Evolutionary conservation across 176 grass and related monocot genomes (phyloP), one percentile per base, ranked within the genome.

Genomic region (Luzula sylvatica): DNA sequence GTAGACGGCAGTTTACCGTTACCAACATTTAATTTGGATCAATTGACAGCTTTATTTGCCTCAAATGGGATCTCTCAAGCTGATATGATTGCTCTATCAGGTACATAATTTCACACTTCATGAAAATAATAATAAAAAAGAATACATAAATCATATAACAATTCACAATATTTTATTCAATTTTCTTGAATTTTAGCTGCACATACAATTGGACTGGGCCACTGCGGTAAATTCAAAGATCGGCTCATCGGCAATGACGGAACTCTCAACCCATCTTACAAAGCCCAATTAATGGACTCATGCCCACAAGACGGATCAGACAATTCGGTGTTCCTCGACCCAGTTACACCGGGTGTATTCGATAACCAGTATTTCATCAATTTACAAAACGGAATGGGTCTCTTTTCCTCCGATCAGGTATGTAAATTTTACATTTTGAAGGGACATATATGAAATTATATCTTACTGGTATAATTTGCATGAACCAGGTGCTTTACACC

Each of bases 321-420:
- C 49, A 48, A 15, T 14, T 15, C 39, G 35, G 89, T 95, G 30
- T 56, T 78, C 63, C 18, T 85, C 55, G 89, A 95, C 77, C 80
- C 79, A 41, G 17, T 75, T 16, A 79, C 80, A 7, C 89, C 89
- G 8, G 27, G 72, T 2, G 23, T 11, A 22, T 81, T 95, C 26
- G 89, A 95, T 75, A 95, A 95, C 76, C 73, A 88, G 57, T 95
- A 79, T 78, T 95, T 63, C 83, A 52, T 47, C 58, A 95, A 95
- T 58, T 63, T 95, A 21, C 51, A 66, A 23, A 47, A 63, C 8
- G 58, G 58, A 12, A 3, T 7, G 23, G 58, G 58, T 46, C 19
- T 63, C 15, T 47, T 63, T 41, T 63, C 3, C n/a, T 63, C 58
- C 11, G 58, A 63, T 47, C 22, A 63, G 58, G 42, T 63, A 35